Conservation (phyloP, 2,329 filamentous ascomycete species). For the Herpotrichia juniperi region DNA sequence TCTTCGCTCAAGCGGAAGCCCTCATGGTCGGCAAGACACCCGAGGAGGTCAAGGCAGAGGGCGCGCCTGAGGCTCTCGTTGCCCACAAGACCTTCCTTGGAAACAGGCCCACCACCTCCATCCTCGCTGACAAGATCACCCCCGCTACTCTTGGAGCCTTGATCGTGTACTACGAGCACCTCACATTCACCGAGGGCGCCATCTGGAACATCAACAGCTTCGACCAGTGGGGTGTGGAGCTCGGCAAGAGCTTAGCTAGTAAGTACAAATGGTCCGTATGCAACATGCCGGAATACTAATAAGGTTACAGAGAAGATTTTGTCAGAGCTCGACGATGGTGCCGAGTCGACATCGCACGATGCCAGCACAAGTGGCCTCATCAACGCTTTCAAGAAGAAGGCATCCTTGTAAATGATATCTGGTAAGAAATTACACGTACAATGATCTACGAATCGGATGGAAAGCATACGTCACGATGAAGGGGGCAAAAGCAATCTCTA, state of each 20-base stretch:
- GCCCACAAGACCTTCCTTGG: conserved; percentile 99
- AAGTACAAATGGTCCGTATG: conserved; percentile 51
- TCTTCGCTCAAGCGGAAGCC: conserved; percentile 86
- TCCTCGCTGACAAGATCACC: conserved; percentile 91
- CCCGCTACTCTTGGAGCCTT: conserved; percentile 91
- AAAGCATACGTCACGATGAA: neutral
- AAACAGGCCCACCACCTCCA: conserved; percentile 95
- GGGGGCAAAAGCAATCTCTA: conserved; percentile 5
- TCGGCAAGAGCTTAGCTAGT: conserved; percentile 95
- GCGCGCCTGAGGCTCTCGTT: conserved; percentile 74
- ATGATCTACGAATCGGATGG: conserved; percentile 8
- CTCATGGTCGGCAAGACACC: conserved; percentile 90
- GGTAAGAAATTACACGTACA: neutral
- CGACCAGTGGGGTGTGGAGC: conserved; percentile 99
- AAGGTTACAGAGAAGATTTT: conserved; percentile 55
- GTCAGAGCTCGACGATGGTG: conserved; percentile 80
- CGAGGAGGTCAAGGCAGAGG: conserved; percentile 78
- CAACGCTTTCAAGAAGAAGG: conserved; percentile 86
- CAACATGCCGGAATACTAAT: conserved; percentile 3
- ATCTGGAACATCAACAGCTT: conserved; percentile 99
- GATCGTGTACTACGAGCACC: conserved; percentile 98
- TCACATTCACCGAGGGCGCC: conserved; percentile 96
- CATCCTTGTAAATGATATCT: conserved; percentile 41
- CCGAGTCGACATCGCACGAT: conserved; percentile 77
- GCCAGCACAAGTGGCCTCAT: conserved; percentile 87